Evolutionary conservation across 1,284 basidiomycete genomes (phyloP), one percentile per base, ranked within the genome.

Genomic region (Anthracocystis panici-leucophaei): DNA sequence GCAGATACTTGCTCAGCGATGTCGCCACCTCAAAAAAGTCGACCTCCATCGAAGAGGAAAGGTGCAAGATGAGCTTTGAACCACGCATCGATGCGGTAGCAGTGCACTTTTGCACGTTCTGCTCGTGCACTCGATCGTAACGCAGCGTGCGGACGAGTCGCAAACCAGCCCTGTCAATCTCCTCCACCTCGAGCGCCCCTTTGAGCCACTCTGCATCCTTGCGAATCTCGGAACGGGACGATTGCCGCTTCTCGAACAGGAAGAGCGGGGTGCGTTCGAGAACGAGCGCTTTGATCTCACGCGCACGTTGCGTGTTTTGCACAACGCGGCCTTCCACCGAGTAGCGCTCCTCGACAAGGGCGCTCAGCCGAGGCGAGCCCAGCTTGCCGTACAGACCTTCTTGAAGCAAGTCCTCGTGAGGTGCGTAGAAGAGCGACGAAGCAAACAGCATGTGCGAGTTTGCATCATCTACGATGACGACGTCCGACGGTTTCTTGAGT

Each of bases 251-350:
- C 79, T 97, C 95, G 58, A 97, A 92, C 9, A 98, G 87, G 87
- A 98, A 98, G 35, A 99, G 88, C 0, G 94, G 93, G 14, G 97
- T 88, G 27, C 96, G 89, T 86, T 98, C 93, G n/a, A 96, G 86
- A 1, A 96, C 90, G n/a, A 82, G 75, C 16, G 68, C 75, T 42
- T 78, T 76, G 55, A 84, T 77, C 48, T 79, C 79, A 41, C 57
- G 56, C 9, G 82, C 69, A 14, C 74, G 64, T 23, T 73, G 70
- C 41, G 79, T 81, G 16, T 86, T 80, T 11, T 74, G 49, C 16
- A 81, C 68, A 0, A 86, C 81, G 2, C 83, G 86, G 11, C 86
- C 82, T 3, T 88, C 87, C 0, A 89, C 88, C 56, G 90, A 89
- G 78, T 92, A 92, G 49, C 92, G 90, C 78, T 95, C 92, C 65